A percentile compares a stretch with the other conserved stretches of the same genome.
Evolutionary conservation across 352 stramenopile species (phyloP).

Genomic region (Globisporangium okanoganense): DNA sequence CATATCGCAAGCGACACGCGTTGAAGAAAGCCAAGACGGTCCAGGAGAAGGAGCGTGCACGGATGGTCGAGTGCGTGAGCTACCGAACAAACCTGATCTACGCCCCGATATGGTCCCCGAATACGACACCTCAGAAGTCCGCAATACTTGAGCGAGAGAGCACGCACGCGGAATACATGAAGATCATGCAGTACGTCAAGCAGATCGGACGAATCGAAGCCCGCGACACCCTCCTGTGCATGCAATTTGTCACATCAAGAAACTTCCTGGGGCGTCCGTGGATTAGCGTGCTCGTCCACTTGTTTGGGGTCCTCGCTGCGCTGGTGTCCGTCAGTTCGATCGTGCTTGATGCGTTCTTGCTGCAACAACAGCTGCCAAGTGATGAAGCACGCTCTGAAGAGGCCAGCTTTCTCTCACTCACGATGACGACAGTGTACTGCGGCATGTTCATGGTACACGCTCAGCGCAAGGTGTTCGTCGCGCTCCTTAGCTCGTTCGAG

Average conservation of each 20-base stretch:
- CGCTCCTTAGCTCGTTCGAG: slow-evolving; percentile 22
- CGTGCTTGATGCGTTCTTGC: not conserved
- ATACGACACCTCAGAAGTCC: not conserved
- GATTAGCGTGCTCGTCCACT: not conserved
- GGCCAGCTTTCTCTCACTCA: not conserved
- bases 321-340: not conserved
- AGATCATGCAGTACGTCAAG: not conserved
- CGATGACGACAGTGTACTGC: not conserved
- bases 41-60: not conserved
- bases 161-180: not conserved
- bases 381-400: not conserved
- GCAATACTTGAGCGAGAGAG: not conserved
- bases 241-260: not conserved
- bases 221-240: not conserved
- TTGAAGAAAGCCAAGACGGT: not conserved
- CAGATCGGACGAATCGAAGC: not conserved
- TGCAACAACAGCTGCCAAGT: not conserved
- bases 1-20: slow-evolving; percentile 5
- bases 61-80: slow-evolving; percentile 5
- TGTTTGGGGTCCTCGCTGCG: not conserved
- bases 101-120: not conserved
- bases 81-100: slow-evolving; percentile 6
- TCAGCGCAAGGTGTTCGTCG: slow-evolving; percentile 12
- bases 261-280: not conserved
- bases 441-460: slow-evolving; percentile 1